Conservation (phyloP, 768 basidiomycete genomes). For the Leccinum arenicola region DNA sequence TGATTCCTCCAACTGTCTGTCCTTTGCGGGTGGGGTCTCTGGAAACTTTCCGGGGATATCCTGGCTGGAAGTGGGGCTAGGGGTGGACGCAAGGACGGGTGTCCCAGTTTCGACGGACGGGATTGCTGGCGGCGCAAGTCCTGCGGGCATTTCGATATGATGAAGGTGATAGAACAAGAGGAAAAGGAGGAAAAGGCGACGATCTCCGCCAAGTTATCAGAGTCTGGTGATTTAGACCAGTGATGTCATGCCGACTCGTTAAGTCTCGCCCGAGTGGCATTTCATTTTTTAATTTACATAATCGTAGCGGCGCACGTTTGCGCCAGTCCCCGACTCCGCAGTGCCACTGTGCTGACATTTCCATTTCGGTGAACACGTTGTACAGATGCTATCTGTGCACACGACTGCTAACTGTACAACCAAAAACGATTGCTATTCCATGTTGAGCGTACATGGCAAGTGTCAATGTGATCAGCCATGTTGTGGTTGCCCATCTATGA, state of each 20-base stretch:
- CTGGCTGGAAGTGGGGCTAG: neutral
- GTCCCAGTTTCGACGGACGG: conserved; percentile 15
- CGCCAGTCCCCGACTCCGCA: too few relatives aligned
- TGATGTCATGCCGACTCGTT: conserved; percentile 27
- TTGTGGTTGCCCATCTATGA: too few relatives aligned
- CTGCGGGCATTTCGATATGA: conserved; percentile 12
- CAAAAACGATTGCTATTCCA: too few relatives aligned
- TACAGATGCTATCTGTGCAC: too few relatives aligned
- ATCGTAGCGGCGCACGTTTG: neutral
- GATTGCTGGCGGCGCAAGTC: conserved; percentile 14
- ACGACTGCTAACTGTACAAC: too few relatives aligned
- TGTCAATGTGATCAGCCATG: too few relatives aligned
- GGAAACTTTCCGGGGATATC: neutral
- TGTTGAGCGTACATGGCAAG: too few relatives aligned
- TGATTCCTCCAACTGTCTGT: neutral
- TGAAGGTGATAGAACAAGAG: neutral
- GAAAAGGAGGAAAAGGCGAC: neutral
- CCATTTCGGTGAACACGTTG: too few relatives aligned
- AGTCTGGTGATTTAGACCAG: conserved; percentile 3
- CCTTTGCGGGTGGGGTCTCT: neutral
- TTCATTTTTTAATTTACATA: neutral
- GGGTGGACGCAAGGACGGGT: conserved; percentile 16
- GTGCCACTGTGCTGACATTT: too few relatives aligned
- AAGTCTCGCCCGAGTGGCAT: conserved; percentile 11
- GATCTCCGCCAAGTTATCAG: conserved; percentile 2